Base-by-base conservation (phyloP, 176 grass and related monocot genomes). In the Musa beccarii region DNA sequence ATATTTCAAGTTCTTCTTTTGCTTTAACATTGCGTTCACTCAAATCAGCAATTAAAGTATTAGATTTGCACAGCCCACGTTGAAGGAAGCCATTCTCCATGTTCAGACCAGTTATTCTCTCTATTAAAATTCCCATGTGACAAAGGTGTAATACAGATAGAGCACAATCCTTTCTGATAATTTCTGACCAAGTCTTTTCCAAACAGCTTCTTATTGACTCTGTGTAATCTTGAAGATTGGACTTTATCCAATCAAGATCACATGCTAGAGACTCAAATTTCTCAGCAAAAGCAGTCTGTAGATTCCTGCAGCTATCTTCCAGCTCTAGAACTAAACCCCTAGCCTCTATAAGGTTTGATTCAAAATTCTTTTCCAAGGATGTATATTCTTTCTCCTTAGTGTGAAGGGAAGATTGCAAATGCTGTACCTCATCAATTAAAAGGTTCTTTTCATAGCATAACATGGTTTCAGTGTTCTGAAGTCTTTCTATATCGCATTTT, bases 151-250 rank as follows among this genome's bases (percentile, higher is more conserved):
- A 84, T 13, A 93, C 88, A 54, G 94, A 98, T 79, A 98, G 64
- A 71, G 90, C 82, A 89, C 90, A 98, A 83, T 98, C 94, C 85
- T 93, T 98, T 82, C 82, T 81, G 66, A 98, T 93, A 51, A 98
- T 98, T 72, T 91, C 94, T 74, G 84, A 75, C 94, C 94, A 98
- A 69, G 78, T 98, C 52, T 90, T 88, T 72, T 89, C 90, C 72
- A 98, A 84, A 84, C 80, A 93, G 34, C 77, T 86, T 76, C 88
- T 92, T 29, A 61, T 79, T 63, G 81, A 82, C 54, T 80, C 85
- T 21, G 77, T 43, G 68, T 80, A 86, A 49, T 85, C 52, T 16
- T 85, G 83, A 80, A 98, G 53, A 52, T 83, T 77, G 77, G 78
- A 72, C 69, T 91, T 98, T 66, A 93, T 78, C 82, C 85, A 87